Percentiles rank a stretch among this genome's conserved stretches.
Conservation (phyloP, 2,329 filamentous ascomycete species). For the Colletotrichum australisinense region DNA sequence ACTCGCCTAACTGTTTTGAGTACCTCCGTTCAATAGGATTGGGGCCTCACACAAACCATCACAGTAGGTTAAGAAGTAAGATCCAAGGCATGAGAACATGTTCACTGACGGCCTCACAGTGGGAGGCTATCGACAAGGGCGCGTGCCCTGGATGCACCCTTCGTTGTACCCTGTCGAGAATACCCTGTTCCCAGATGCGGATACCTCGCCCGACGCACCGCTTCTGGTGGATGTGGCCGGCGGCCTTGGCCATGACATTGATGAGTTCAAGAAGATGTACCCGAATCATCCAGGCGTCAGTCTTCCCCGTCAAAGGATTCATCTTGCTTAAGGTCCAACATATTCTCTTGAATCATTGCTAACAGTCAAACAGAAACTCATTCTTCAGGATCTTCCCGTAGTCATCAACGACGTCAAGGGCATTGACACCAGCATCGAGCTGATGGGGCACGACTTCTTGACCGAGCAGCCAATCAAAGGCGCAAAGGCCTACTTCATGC, state of each 20-base stretch:
- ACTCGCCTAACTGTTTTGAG: slow-evolving; percentile 50
- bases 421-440: slow-evolving; percentile 44
- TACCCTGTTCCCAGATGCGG: slow-evolving; percentile 42
- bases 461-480: slow-evolving; percentile 57
- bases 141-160: slow-evolving; percentile 47
- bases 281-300: slow-evolving; percentile 38
- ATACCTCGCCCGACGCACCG: slow-evolving; percentile 36
- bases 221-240: slow-evolving; percentile 51
- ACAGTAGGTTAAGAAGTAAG: not conserved
- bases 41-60: not conserved
- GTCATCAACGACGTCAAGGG: slow-evolving; percentile 49
- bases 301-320: no score
- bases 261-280: slow-evolving; percentile 47
- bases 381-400: slow-evolving; percentile 60
- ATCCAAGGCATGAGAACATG: not conserved
- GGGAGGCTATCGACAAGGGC: slow-evolving; percentile 47
- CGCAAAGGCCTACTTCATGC: slow-evolving; percentile 40
- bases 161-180: slow-evolving; percentile 47
- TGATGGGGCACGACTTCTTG: slow-evolving; percentile 58
- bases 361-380: slow-evolving; percentile 41
- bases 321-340: no score
- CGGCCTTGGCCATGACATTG: slow-evolving; percentile 48
- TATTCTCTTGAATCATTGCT: no score
- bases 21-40: slow-evolving; percentile 39
- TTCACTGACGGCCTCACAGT: slow-evolving; percentile 51